Base-by-base conservation (phyloP, 164 flowering plant genomes). In the Malania oleifera region DNA sequence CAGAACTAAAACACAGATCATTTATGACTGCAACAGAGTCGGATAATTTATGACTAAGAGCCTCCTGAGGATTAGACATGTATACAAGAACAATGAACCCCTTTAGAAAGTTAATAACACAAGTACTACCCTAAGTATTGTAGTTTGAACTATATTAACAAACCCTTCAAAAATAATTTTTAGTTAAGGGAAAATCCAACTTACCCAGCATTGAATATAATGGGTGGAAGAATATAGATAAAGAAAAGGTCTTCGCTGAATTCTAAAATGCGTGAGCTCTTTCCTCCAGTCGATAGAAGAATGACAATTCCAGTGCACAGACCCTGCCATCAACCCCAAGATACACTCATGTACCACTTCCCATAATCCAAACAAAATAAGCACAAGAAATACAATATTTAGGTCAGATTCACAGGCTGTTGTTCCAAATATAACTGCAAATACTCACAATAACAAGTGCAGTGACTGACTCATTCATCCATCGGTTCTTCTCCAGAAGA, bases 171-270 rank as follows among this genome's bases (percentile, higher is more conserved):
- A n/a, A n/a, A n/a, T n/a, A n/a, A n/a, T n/a, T n/a, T n/a, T n/a
- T n/a, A n/a, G n/a, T n/a, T n/a, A 25, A 25, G 17, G 19, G 13
- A 29, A 37, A 47, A 28, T 2, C 12, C 59, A 34, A 20, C 67
- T 65, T 66, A 80, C 85, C 85, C 85, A 38, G 85, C 85, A 70
- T 80, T 80, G 59, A 80, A 81, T 43, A 80, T 80, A 20, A 78
- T 80, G 8, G 84, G 81, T 12, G 82, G 82, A 53, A 81, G 73
- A 55, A 81, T 65, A 67, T 76, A 81, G 25, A 76, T 76, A 24
- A 81, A 81, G 69, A 81, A 79, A 39, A 81, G 70, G 1, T 78
- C 68, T 55, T 74, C 81, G 49, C 47, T 53, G 31, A 77, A 77
- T 24, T 65, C 66, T 18, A 77, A 41, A 23, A 80, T 14, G 12